Evolutionary conservation across 306 rosid species (phyloP).

Genomic region (Urtica urens): DNA sequence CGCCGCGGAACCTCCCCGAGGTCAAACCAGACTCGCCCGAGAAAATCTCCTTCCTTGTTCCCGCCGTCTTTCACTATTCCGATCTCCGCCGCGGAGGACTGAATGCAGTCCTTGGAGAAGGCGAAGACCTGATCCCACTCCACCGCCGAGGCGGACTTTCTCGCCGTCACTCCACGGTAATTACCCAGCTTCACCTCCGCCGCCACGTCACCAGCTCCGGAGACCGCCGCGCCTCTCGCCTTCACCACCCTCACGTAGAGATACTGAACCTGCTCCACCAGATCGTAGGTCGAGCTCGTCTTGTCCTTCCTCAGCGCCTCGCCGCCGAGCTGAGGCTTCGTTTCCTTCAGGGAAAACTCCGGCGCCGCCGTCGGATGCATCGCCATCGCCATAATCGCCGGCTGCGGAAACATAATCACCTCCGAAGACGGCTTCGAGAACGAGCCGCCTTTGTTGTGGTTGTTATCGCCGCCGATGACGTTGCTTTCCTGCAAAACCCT

Average conservation of each 20-base stretch:
- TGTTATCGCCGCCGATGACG: neutral
- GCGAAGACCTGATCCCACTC: constrained; percentile 55
- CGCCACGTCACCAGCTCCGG: constrained; percentile 35
- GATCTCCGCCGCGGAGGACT: constrained; percentile 47
- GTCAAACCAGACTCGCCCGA: constrained; percentile 51
- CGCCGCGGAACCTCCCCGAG: constrained; percentile 44
- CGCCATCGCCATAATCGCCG: constrained; percentile 14
- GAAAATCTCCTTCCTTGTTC: constrained; percentile 39
- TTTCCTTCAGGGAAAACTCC: constrained; percentile 51
- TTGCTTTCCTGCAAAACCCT: constrained; percentile 15
- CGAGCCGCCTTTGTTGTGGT: constrained; percentile 12
- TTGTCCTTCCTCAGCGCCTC: constrained; percentile 43
- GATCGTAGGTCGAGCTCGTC: constrained; percentile 46
- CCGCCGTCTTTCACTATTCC: constrained; percentile 35
- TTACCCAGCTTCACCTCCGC: constrained; percentile 59
- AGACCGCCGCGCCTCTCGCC: constrained; percentile 26
- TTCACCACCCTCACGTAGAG: constrained; percentile 41
- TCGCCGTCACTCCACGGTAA: constrained; percentile 45
- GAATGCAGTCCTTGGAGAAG: constrained; percentile 42
- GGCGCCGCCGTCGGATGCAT: constrained; percentile 14
- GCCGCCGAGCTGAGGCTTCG: constrained; percentile 47
- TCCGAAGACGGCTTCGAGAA: constrained; percentile 18
- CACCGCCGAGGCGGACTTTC: constrained; percentile 18
- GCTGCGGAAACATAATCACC: constrained; percentile 7
- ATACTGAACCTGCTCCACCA: constrained; percentile 55